Conservation (phyloP, 1,284 basidiomycete genomes). For the Omphalotus olearius region DNA sequence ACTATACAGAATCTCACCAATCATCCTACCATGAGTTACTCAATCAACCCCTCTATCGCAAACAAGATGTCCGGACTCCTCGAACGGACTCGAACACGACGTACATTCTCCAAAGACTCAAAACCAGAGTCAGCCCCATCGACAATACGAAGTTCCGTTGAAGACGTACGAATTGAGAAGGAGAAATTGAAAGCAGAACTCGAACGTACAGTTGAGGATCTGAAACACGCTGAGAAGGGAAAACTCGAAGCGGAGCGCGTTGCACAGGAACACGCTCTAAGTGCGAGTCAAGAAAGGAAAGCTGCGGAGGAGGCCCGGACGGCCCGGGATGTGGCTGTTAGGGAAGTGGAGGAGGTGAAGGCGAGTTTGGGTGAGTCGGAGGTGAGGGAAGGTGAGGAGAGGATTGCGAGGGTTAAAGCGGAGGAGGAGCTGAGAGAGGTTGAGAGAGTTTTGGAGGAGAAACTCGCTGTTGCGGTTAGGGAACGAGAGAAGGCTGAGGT, state of each 20-base stretch:
- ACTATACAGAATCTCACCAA: too few relatives aligned
- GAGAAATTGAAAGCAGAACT: background rate
- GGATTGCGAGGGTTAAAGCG: background rate
- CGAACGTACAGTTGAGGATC: slow-evolving; percentile 1
- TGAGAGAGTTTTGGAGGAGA: background rate
- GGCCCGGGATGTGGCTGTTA: background rate
- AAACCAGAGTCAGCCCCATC: background rate
- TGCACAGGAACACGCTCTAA: slow-evolving; percentile 2
- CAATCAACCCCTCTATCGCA: slow-evolving; percentile 4
- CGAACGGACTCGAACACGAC: slow-evolving; percentile 6
- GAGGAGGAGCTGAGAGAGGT: slow-evolving; percentile 3
- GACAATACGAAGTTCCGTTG: background rate
- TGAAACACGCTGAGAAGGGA: slow-evolving; percentile 2
- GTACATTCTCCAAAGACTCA: slow-evolving; percentile 8
- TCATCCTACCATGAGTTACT: background rate
- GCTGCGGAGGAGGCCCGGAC: background rate
- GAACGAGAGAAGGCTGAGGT: background rate
- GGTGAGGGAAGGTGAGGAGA: background rate
- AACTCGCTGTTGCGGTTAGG: background rate
- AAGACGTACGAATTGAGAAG: background rate
- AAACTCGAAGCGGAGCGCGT: slow-evolving; percentile 7
- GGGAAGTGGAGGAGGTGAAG: background rate
- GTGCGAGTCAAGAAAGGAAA: background rate
- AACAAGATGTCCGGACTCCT: slow-evolving; percentile 7
- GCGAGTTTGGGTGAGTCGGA: too few relatives aligned